Evolutionary conservation across 2,329 filamentous ascomycete genomes (phyloP), one percentile per base, ranked within the genome.

Genomic region (Fonsecaea pedrosoi): DNA sequence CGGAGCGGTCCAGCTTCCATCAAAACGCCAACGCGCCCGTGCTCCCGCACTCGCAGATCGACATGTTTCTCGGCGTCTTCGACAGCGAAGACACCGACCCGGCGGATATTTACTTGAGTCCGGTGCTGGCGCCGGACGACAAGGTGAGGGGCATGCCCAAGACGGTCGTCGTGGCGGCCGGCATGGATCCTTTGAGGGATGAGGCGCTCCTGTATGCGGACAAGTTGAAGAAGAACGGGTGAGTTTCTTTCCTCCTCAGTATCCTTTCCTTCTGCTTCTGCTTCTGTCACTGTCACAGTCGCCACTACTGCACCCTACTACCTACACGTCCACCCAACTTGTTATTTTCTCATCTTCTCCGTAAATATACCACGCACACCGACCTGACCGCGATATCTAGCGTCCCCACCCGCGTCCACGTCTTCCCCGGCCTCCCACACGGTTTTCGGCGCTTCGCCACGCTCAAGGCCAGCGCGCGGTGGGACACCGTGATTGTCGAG

Each of bases 391-490:
- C 25, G 25, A 25, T 25, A 25, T 54, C 18, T 12, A 83, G 82
- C 0, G 82, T 87, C 0, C 80, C 84, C 0, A 85, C 83, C 0
- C 75, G 84, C 62, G 74, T 82, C 0, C 75, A 80, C 63, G 68
- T 87, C 0, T 86, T 86, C 72, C 79, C 77, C 32, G 85, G 85
- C 0, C 74, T 87, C 0, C 85, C 85, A 0, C 85, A 87, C 75
- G 82, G 81, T 0, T 85, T 85, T 70, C 74, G 81, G 53, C 67
- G 74, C 5, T 73, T 71, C 30, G 69, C 73, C 5, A 71, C 69
- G 32, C 48, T 78, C n/a, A 67, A 74, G 0, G 73, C 70, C 3
- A 73, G 66, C 12, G 69, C 73, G 63, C 66, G 69, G 9, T 78
- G 75, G 75, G 77, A 78, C 62, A 62, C 74, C 42, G 69, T 75